Evolutionary conservation across 2,329 filamentous ascomycete species (phyloP), one percentile per base, ranked within the genome.

Genomic region (Penicillium sp.): DNA sequence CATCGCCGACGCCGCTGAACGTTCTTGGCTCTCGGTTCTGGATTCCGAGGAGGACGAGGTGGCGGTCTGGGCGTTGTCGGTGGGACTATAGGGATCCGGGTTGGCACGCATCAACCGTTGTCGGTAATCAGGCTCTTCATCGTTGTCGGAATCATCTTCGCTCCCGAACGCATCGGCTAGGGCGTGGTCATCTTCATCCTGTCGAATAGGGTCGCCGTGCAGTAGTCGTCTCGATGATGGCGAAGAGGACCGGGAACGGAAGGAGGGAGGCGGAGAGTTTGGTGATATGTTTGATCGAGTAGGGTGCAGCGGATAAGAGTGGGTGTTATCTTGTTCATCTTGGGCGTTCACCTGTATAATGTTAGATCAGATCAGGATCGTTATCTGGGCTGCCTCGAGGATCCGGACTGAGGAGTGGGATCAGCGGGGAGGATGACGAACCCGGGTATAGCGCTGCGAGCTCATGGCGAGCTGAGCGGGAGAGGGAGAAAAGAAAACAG

Each of bases 91-190:
- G 57, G 53, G 55, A 59, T 68, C 68, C 55, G 69, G 77, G 58
- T 79, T 86, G 65, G 86, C 85, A 64, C 89, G 86, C 79, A 97
- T 92, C 67, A 97, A 77, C 62, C 92, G 86, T 75, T 94, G 90
- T 64, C 92, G 84, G 73, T 96, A 91, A 72, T 95, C 90, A 55
- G 83, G 81, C 56, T 89, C 87, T 66, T 90, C 79, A 58, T 86
- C 85, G 53, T 82, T 87, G 60, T 89, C 88, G 33, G 80, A 82
- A 58, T 88, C 90, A 59, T 87, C 89, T 63, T 89, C 89, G 68
- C 89, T 85, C 70, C 91, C 93, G 73, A 99, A 99, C 1, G 94
- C 92, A 71, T 97, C 93, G 65, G 90, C 90, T 14, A 99, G 83
- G n/a, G 90, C 88, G 58, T 89, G 82, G 67, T 96, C 37, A 40